Base-by-base conservation (phyloP, 305 asterid genomes). In the Fraxinus sp. region DNA sequence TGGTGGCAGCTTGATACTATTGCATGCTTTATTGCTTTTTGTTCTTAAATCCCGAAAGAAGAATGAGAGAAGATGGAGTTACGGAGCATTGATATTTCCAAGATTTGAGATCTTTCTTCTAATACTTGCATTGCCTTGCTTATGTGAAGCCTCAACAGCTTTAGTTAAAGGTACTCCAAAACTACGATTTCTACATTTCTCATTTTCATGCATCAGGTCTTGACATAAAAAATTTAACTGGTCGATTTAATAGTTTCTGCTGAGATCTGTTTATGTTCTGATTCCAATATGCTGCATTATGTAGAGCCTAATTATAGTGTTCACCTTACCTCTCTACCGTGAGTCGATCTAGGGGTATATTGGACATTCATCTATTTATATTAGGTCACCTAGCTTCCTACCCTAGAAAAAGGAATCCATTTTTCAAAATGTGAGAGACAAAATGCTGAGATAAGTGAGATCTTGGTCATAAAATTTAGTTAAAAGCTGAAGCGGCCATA, bases 101-200 rank as follows among this genome's bases (percentile, higher is more conserved):
- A 88, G 98, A 87, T 92, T 92, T 46, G 97, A 96, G 87, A 91
- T 96, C 83, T 91, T 93, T 76, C 98, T 96, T 75, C 79, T 88
- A 18, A 78, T 93, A 81, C 95, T 96, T n/a, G 95, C 97, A 37
- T 79, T 94, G n/a, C 99, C 99, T 52, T 91, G 98, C 87, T 76
- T 94, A 55, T 91, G 94, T 57, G 93, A 86, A 84, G 97, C 97
- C 57, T 91, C 98, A 0, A 89, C 97, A 70, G 85, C 94, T 81
- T 55, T 96, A 79, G 71, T 94, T 74, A 87, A 89, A 90, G 99
- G 99, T 95, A 91, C 36, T 71, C 78, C 73, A 37, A 81, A 74
- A 8, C 35, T 71, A 11, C 9, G 8, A n/a, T 22, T 74, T 81
- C 74, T 35, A 68, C 32, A 64, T 62, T 79, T 33, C 76, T 33